phyloP scores from a whole-genome alignment of 345 rosid genomes.

The Jatropha curcas region DNA sequence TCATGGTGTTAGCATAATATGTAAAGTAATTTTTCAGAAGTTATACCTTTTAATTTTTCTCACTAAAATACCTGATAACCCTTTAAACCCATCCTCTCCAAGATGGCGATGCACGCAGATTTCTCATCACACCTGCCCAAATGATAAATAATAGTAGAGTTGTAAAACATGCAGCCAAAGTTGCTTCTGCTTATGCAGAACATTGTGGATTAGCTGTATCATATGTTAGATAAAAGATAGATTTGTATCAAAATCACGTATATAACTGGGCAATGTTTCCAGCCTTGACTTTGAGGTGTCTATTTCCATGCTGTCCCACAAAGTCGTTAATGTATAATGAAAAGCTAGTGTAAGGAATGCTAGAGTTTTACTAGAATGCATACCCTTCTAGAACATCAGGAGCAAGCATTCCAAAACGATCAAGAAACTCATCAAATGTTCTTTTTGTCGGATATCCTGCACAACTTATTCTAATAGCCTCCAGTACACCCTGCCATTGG shows the following conservation, averaged over 20 bases:
- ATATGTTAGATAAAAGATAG: neutral
- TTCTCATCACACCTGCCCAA: constrained; percentile 56
- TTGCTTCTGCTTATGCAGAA: neutral
- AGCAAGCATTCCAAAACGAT: constrained; percentile 75
- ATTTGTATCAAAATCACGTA: neutral
- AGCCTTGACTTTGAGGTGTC: constrained; percentile 3
- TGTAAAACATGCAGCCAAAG: neutral
- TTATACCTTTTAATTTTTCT: neutral
- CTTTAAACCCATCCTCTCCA: constrained; percentile 56
- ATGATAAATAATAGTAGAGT: neutral
- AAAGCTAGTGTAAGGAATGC: neutral
- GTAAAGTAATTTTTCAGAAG: neutral
- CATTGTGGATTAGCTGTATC: constrained; percentile 2
- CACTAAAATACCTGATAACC: constrained; percentile 62
- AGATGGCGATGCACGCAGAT: constrained; percentile 49
- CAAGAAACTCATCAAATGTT: constrained; percentile 74
- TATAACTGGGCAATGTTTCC: neutral
- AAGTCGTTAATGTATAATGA: neutral
- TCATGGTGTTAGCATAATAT: neutral
- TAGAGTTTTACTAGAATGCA: constrained; percentile 2
- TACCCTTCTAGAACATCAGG: constrained; percentile 66
- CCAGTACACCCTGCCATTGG: constrained; percentile 48
- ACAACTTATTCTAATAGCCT: constrained; percentile 82
- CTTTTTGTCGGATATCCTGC: constrained; percentile 84
- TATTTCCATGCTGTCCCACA: neutral